Evolutionary conservation across 108 stramenopile genomes (phyloP).

Genomic region (Nannochloropsis oceanica): DNA sequence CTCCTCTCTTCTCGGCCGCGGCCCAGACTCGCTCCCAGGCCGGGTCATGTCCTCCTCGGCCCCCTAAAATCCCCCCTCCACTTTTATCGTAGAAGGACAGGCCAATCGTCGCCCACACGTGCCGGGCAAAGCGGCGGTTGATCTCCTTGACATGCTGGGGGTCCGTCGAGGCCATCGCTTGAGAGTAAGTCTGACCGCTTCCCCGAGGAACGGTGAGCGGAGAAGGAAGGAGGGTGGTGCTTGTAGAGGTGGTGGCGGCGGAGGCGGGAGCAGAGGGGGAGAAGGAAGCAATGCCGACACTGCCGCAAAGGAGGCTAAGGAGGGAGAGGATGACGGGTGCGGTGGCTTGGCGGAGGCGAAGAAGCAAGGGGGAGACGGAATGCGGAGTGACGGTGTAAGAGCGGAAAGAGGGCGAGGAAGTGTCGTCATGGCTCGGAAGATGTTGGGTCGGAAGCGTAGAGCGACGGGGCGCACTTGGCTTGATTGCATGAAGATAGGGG

Average conservation of each 20-base stretch:
- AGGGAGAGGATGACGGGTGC: background rate
- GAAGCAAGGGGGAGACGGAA: no score
- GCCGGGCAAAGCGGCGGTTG: background rate
- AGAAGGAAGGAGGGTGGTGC: background rate
- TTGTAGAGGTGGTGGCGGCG: background rate
- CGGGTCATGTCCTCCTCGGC: background rate
- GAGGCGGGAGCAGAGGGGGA: background rate
- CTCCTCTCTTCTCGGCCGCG: background rate
- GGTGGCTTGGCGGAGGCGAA: no score
- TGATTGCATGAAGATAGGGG: no score
- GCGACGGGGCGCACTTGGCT: no score
- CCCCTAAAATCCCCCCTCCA: background rate
- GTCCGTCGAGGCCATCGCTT: background rate
- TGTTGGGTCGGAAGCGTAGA: no score
- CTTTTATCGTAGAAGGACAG: background rate
- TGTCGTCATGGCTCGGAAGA: no score
- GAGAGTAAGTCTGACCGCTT: background rate
- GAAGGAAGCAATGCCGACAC: background rate
- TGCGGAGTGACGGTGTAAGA: no score
- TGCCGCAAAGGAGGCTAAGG: background rate
- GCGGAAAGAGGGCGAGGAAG: no score
- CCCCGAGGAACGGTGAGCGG: background rate
- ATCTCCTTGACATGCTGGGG: background rate
- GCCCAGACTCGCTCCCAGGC: background rate
- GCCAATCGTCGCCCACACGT: background rate